These are phyloP conservation scores for Fusarium goolgardi DNA, from an alignment of 2,329 filamentous ascomycete species.

Conservation along the genomic window DNA sequence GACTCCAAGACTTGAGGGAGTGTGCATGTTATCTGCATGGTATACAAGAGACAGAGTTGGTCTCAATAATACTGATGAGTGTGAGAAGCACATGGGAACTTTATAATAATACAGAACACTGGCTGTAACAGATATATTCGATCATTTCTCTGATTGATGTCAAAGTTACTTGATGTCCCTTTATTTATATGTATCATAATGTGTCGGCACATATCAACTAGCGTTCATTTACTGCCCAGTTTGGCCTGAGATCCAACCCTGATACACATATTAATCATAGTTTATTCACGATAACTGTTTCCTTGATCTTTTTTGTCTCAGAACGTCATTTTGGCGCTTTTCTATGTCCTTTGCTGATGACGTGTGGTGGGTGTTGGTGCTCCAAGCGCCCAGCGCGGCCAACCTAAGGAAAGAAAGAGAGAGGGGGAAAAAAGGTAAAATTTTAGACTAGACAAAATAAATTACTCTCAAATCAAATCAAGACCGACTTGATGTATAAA, in stretches of 20 bases:
- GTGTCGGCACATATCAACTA: neutral
- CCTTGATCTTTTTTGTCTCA: slow-evolving; percentile 11
- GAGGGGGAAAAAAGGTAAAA: neutral
- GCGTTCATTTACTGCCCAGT: neutral
- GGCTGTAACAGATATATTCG: neutral
- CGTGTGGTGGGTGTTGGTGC: slow-evolving; percentile 14
- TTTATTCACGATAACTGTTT: neutral
- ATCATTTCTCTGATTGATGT: neutral
- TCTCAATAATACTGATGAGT: neutral
- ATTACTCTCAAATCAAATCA: neutral
- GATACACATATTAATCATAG: neutral
- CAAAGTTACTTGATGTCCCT: neutral
- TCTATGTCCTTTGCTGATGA: slow-evolving; percentile 18
- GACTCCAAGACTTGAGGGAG: neutral
- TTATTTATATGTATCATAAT: neutral
- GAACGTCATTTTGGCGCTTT: neutral
- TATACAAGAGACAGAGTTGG: neutral
- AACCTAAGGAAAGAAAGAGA: neutral
- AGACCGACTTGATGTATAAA: neutral
- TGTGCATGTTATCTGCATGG: slow-evolving; percentile 9
- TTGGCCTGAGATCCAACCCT: neutral
- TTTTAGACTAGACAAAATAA: neutral
- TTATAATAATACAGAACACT: neutral
- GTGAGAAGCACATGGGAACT: neutral
- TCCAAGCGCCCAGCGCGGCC: neutral